Conservation (phyloP, 2,329 filamentous ascomycete species). For the Diaporthe citri region DNA sequence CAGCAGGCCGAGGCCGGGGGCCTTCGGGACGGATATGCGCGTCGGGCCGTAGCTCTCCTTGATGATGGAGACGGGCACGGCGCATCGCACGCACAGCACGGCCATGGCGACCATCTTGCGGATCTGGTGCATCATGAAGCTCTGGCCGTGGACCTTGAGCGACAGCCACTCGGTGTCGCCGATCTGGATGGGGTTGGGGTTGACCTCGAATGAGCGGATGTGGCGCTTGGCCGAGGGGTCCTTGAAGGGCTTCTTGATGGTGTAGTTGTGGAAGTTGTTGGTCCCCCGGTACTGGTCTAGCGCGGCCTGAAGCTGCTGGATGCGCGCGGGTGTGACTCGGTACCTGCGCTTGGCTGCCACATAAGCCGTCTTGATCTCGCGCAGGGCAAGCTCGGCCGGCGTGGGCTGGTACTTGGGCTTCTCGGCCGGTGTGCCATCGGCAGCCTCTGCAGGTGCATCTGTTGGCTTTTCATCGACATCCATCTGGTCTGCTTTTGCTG, state of each 20-base stretch:
- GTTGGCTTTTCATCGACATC: constrained; percentile 28
- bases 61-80: constrained; percentile 79
- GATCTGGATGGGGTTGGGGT: constrained; percentile 82
- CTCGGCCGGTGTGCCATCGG: constrained; percentile 31
- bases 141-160: constrained; percentile 95
- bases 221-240: constrained; percentile 90
- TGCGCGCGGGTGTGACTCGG: constrained; percentile 79
- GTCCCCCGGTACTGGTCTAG: constrained; percentile 85
- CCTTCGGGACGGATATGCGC: constrained; percentile 91
- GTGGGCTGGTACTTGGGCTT: constrained; percentile 51
- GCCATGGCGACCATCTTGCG: constrained; percentile 98
- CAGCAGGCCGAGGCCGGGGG: constrained; percentile 87
- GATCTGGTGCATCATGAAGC: constrained; percentile 99
- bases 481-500: constrained; percentile 5
- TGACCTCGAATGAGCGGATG: constrained; percentile 92
- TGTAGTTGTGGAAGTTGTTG: constrained; percentile 97
- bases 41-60: constrained; percentile 77
- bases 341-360: constrained; percentile 86
- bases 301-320: constrained; percentile 80
- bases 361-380: constrained; percentile 84
- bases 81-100: constrained; percentile 85
- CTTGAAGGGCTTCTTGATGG: constrained; percentile 83
- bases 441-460: constrained; percentile 7
- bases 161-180: constrained; percentile 95
- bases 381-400: constrained; percentile 74